Evolutionary conservation across 2,329 filamentous ascomycete genomes (phyloP).

Genomic region (Hypoxylon sp.): DNA sequence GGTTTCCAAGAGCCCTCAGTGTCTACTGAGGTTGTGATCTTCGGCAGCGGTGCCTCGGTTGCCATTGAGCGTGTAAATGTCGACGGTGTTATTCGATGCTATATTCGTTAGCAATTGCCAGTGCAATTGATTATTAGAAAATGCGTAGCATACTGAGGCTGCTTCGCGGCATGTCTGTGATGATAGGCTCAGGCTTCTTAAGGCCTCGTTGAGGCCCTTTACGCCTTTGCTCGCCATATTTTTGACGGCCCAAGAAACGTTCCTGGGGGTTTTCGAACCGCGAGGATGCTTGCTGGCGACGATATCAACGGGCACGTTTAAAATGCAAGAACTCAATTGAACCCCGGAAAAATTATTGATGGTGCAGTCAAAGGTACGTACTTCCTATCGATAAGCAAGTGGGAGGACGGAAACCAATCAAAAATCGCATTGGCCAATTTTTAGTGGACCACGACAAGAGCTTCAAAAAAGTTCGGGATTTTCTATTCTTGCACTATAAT

Average conservation of each 20-base stretch:
- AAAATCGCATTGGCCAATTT: slow-evolving; percentile 12
- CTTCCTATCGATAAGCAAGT: slow-evolving; percentile 36
- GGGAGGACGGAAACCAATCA: slow-evolving; percentile 28
- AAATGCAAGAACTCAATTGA: slow-evolving; percentile 22
- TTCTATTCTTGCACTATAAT: slow-evolving; percentile 26
- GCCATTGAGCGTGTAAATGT: slow-evolving; percentile 70
- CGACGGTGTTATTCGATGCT: slow-evolving; percentile 51
- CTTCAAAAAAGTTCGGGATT: slow-evolving; percentile 41
- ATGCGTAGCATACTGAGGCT: slow-evolving; percentile 48
- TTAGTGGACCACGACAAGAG: slow-evolving; percentile 31
- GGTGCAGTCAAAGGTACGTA: slow-evolving; percentile 28
- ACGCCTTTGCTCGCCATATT: slow-evolving; percentile 65
- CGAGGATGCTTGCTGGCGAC: slow-evolving; percentile 10
- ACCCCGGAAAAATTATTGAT: slow-evolving; percentile 51
- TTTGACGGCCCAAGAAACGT: slow-evolving; percentile 37
- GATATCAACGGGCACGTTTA: slow-evolving; percentile 2
- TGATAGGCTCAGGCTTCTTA: slow-evolving; percentile 65
- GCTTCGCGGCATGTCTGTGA: slow-evolving; percentile 60
- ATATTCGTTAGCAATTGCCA: slow-evolving; percentile 25
- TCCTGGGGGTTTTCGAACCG: background rate
- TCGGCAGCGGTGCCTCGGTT: slow-evolving; percentile 63
- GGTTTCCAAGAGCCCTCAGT: slow-evolving; percentile 60
- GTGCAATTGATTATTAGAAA: slow-evolving; percentile 26
- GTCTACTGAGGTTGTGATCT: slow-evolving; percentile 57
- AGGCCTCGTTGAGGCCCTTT: slow-evolving; percentile 67